These are phyloP conservation scores for Lentinula detonsa DNA, from an alignment of 768 basidiomycete genomes.

Conservation along the genomic window DNA sequence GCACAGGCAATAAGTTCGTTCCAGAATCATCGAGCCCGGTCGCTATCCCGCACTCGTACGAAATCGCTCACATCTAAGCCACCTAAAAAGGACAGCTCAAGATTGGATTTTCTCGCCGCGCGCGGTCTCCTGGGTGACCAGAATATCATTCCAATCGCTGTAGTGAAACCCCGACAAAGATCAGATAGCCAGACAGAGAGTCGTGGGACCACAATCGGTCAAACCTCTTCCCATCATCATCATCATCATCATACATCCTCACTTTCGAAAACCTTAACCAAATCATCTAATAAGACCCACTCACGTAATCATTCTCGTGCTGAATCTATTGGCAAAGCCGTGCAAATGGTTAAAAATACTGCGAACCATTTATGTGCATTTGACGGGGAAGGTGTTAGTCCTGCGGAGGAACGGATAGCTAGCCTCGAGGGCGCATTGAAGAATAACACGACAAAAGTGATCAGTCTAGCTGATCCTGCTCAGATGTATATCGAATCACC, in stretches of 20 bases:
- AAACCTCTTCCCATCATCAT: slow-evolving; percentile 24
- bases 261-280: slow-evolving; percentile 5
- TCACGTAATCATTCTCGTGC: slow-evolving; percentile 32
- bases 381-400: slow-evolving; percentile 10
- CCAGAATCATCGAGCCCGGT: slow-evolving; percentile 58
- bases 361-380: slow-evolving; percentile 18
- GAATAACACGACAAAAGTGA: slow-evolving; percentile 33
- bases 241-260: slow-evolving; percentile 13
- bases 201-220: slow-evolving; percentile 14
- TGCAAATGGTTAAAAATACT: slow-evolving; percentile 32
- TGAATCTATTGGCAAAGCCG: slow-evolving; percentile 38
- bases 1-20: slow-evolving; percentile 55
- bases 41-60: slow-evolving; percentile 55
- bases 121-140: slow-evolving; percentile 66
- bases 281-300: not conserved
- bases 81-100: slow-evolving; percentile 18
- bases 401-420: slow-evolving; percentile 11
- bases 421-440: slow-evolving; percentile 35
- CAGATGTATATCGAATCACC: slow-evolving; percentile 21
- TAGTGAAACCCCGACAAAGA: slow-evolving; percentile 13
- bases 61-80: slow-evolving; percentile 45
- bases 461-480: slow-evolving; percentile 38
- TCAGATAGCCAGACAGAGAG: slow-evolving; percentile 13
- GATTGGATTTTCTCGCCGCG: slow-evolving; percentile 57
- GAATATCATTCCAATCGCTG: slow-evolving; percentile 38